These are phyloP conservation scores for Pouteria glomerata DNA, from an alignment of 148 eudicot species.

Conservation along the genomic window DNA sequence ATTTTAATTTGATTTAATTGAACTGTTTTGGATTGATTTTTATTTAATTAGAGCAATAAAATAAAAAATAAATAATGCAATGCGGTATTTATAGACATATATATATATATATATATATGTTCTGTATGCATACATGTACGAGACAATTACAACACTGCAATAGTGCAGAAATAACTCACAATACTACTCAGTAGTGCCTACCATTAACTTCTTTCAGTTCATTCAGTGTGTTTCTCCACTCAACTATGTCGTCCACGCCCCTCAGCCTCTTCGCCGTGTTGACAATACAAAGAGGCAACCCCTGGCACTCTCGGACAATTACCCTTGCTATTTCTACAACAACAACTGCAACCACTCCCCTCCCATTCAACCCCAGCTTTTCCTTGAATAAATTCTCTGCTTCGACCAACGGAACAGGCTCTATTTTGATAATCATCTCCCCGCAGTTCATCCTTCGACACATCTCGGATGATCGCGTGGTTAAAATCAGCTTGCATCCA, in stretches of 20 bases:
- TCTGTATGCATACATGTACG: too few species aligned
- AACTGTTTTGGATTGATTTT: too few species aligned
- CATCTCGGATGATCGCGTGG: conserved; percentile 6
- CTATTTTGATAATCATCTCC: conserved; percentile 7
- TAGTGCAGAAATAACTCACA: neutral
- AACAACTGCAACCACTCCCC: neutral
- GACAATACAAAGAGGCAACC: conserved; percentile 17
- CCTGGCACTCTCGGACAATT: conserved; percentile 16
- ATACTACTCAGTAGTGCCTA: neutral
- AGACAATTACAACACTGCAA: too few species aligned
- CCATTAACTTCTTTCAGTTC: neutral
- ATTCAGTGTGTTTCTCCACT: conserved; percentile 14
- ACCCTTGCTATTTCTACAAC: conserved; percentile 5
- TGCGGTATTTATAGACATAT: too few species aligned
- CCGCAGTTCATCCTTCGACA: conserved; percentile 24
- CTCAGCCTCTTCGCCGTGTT: conserved; percentile 14
- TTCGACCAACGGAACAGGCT: conserved; percentile 12
- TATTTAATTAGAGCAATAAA: too few species aligned
- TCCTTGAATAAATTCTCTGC: conserved; percentile 18
- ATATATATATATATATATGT: too few species aligned
- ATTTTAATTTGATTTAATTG: too few species aligned
- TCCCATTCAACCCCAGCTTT: neutral
- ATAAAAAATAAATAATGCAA: too few species aligned
- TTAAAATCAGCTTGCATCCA: conserved; percentile 16
- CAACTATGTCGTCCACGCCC: conserved; percentile 20